phyloP scores from a whole-genome alignment of 139 green algal species.

The Diplosphaera chodatii region DNA sequence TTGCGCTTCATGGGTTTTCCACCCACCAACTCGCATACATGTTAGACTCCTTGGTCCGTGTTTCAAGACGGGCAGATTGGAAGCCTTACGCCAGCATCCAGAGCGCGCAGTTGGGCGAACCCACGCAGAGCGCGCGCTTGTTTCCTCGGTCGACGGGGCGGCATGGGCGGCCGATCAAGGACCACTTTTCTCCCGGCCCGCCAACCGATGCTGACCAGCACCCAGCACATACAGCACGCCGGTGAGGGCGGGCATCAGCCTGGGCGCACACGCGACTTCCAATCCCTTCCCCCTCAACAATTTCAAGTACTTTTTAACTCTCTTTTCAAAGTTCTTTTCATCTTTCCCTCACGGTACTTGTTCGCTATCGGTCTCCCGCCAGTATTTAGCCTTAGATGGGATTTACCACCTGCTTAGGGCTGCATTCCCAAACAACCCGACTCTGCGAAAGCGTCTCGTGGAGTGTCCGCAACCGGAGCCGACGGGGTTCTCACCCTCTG shows the following conservation, averaged over 20 bases:
- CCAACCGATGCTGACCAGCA: slow-evolving; percentile 80
- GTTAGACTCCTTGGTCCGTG: slow-evolving; percentile 96
- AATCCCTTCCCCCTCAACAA: slow-evolving; percentile 89
- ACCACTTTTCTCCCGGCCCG: slow-evolving; percentile 54
- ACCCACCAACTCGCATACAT: slow-evolving; percentile 86
- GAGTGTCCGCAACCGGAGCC: slow-evolving; percentile 39
- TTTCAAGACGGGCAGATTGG: slow-evolving; percentile 89
- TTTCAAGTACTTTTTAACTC: slow-evolving; percentile 95
- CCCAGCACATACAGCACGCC: slow-evolving; percentile 56
- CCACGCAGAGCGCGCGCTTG: slow-evolving; percentile 50
- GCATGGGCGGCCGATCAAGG: slow-evolving; percentile 50
- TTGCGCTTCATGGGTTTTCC: slow-evolving; percentile 87
- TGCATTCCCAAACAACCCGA: slow-evolving; percentile 91
- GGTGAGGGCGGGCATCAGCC: slow-evolving; percentile 56
- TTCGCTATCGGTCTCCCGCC: slow-evolving; percentile 91
- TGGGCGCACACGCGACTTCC: slow-evolving; percentile 60
- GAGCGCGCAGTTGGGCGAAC: slow-evolving; percentile 58
- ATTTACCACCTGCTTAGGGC: slow-evolving; percentile 88
- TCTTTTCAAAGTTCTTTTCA: slow-evolving; percentile 97
- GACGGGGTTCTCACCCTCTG: slow-evolving; percentile 87
- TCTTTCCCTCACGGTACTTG: slow-evolving; percentile 96
- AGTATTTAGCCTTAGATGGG: slow-evolving; percentile 92
- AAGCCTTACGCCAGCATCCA: slow-evolving; percentile 78
- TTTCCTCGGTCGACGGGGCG: slow-evolving; percentile 59
- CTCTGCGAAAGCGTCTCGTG: slow-evolving; percentile 75